These are phyloP conservation scores for Botrytis aclada DNA, from an alignment of 2,329 filamentous ascomycete species.

Conservation along the genomic window DNA sequence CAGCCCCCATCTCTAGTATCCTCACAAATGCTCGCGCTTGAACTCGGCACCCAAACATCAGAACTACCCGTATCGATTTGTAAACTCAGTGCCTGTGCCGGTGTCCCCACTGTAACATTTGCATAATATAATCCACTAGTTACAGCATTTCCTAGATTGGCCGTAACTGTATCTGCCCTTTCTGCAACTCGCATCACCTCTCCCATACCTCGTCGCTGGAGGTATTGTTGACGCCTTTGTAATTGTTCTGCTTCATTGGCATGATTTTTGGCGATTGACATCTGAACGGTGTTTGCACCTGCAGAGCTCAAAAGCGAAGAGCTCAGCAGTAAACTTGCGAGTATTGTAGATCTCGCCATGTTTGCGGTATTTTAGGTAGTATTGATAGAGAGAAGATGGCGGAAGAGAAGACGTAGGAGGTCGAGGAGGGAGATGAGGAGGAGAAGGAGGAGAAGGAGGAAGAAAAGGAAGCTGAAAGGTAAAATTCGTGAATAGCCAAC, in stretches of 20 bases:
- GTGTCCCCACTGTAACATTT: constrained; percentile 57
- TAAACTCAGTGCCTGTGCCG: constrained; percentile 52
- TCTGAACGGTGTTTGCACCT: constrained; percentile 22
- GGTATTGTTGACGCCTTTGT: constrained; percentile 20
- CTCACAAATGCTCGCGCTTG: constrained; percentile 33
- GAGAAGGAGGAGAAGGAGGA: not conserved
- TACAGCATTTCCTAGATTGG: constrained; percentile 46
- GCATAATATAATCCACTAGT: constrained; percentile 48
- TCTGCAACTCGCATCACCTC: constrained; percentile 9
- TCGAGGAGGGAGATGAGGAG: not conserved
- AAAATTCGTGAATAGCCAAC: not conserved
- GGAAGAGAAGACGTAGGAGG: not conserved
- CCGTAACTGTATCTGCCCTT: constrained; percentile 27
- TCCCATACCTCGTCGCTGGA: constrained; percentile 17
- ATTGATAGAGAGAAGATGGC: not conserved
- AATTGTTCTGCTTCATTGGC: constrained; percentile 29
- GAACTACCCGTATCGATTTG: constrained; percentile 62
- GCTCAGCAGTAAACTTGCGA: constrained; percentile 5
- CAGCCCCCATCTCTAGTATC: constrained; percentile 43
- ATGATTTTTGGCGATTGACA: constrained; percentile 29
- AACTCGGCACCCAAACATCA: constrained; percentile 56
- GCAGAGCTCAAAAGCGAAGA: constrained; percentile 15
- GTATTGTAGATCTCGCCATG: constrained; percentile 10
- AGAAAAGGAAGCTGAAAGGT: not conserved
- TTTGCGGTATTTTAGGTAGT: not conserved